phyloP scores from a whole-genome alignment of 805 yeast genomes.

The Cyberlindnera sargentensis region DNA sequence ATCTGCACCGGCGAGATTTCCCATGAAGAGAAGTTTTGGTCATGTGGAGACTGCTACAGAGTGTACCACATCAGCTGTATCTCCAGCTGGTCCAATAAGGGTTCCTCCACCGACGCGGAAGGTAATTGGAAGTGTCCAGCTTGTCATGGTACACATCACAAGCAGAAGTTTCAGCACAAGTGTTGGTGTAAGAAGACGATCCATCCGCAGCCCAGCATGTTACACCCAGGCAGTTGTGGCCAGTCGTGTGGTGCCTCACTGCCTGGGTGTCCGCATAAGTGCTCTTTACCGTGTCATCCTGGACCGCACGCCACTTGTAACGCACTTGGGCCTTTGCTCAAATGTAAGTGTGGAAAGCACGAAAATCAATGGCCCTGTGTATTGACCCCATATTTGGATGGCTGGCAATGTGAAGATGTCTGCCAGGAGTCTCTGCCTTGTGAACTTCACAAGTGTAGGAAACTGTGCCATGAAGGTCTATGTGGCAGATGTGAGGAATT shows the following conservation, averaged over 20 bases:
- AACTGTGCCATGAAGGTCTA: conserved; percentile 69
- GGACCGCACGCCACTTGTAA: conserved; percentile 83
- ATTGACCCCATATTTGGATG: conserved; percentile 56
- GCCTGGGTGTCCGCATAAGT: conserved; percentile 60
- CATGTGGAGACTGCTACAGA: conserved; percentile 70
- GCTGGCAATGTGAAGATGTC: conserved; percentile 58
- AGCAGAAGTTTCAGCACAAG: conserved; percentile 49
- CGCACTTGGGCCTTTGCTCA: conserved; percentile 64
- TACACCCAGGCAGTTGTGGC: conserved; percentile 84
- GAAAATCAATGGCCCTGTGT: conserved; percentile 65
- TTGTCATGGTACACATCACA: conserved; percentile 46
- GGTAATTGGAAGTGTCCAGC: conserved; percentile 83
- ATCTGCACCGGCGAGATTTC: conserved; percentile 84
- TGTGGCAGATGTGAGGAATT: conserved; percentile 66
- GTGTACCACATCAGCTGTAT: conserved; percentile 86
- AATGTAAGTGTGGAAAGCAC: conserved; percentile 69
- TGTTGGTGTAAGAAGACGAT: conserved; percentile 88
- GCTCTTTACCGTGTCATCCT: conserved; percentile 76
- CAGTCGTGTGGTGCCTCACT: conserved; percentile 62
- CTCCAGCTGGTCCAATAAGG: conserved; percentile 77
- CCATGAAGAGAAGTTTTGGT: conserved; percentile 61
- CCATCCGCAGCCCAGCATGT: conserved; percentile 52
- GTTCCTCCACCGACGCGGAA: conserved; percentile 54
- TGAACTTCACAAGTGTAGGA: conserved; percentile 58
- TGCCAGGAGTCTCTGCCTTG: conserved; percentile 66